Evolutionary conservation across 768 basidiomycete species (phyloP).

Genomic region (Leccinum disarticulatum): DNA sequence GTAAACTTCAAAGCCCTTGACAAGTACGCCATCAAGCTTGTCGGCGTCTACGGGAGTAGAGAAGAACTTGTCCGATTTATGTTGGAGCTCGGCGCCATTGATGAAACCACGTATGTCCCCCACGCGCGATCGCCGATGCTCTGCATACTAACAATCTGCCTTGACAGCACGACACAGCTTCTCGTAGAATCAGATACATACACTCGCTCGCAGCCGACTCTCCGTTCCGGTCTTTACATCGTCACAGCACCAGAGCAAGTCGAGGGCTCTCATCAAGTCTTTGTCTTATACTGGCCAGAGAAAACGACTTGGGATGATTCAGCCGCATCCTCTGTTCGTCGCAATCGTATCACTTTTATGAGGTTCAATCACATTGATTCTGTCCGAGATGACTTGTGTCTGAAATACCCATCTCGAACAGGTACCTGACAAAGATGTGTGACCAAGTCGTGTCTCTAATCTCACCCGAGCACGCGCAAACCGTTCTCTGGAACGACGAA

Average conservation of each 20-base stretch:
- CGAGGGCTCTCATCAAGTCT: conserved; percentile 30
- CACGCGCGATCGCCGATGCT: not conserved
- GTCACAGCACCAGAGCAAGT: conserved; percentile 8
- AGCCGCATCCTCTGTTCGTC: conserved; percentile 42
- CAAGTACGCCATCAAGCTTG: conserved; percentile 42
- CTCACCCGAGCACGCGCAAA: conserved; percentile 44
- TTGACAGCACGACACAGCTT: conserved; percentile 16
- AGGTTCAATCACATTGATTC: conserved; percentile 35
- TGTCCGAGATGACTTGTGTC: not conserved
- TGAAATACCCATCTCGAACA: conserved; percentile 14
- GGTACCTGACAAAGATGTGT: conserved; percentile 58
- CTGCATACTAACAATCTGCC: not conserved
- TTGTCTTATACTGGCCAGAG: conserved; percentile 63
- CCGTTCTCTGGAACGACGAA: conserved; percentile 46
- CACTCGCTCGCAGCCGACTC: conserved; percentile 8
- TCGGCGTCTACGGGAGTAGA: conserved; percentile 60
- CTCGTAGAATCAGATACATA: conserved; percentile 10
- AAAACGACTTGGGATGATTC: conserved; percentile 57
- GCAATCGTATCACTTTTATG: conserved; percentile 63
- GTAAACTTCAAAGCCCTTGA: conserved; percentile 58
- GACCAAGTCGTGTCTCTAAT: conserved; percentile 56
- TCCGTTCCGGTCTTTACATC: conserved; percentile 26
- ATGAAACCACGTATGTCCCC: conserved; percentile 39
- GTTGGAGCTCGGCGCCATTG: conserved; percentile 34
- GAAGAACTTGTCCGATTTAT: conserved; percentile 50